Percentiles rank a stretch among this genome's conserved stretches.
Conservation (phyloP, 306 rosid species). For the Castanea mollissima region DNA sequence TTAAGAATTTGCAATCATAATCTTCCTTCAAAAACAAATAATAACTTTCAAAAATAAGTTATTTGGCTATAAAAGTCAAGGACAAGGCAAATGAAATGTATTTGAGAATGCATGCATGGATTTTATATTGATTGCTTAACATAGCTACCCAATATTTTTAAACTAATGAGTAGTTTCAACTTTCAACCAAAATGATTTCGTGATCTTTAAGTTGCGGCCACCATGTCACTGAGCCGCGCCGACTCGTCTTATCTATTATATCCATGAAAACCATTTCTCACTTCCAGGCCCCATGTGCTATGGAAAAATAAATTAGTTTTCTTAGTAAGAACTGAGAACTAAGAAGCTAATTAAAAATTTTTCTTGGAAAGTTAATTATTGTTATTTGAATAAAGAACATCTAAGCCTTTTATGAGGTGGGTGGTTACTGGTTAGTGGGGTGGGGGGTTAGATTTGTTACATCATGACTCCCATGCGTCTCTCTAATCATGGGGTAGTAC, state of each 20-base stretch:
- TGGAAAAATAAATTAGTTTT: conserved; percentile 14
- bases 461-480: conserved; percentile 16
- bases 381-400: neutral
- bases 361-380: neutral
- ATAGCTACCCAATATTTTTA: neutral
- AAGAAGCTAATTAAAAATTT: neutral
- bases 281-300: conserved; percentile 41
- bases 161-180: neutral
- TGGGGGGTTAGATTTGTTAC: conserved; percentile 5
- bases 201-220: conserved; percentile 30
- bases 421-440: neutral
- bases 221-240: conserved; percentile 31
- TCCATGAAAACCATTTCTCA: neutral
- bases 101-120: neutral
- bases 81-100: neutral
- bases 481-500: conserved; percentile 5
- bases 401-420: conserved; percentile 16
- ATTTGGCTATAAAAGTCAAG: conserved; percentile 14
- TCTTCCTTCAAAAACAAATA: neutral
- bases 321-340: neutral
- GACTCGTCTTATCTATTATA: conserved; percentile 29
- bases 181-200: conserved; percentile 15
- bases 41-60: neutral
- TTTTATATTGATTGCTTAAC: neutral
- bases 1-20: too few relatives aligned